Evolutionary conservation across 345 rosid species (phyloP).

Genomic region (Diplotaxis tenuifolia): DNA sequence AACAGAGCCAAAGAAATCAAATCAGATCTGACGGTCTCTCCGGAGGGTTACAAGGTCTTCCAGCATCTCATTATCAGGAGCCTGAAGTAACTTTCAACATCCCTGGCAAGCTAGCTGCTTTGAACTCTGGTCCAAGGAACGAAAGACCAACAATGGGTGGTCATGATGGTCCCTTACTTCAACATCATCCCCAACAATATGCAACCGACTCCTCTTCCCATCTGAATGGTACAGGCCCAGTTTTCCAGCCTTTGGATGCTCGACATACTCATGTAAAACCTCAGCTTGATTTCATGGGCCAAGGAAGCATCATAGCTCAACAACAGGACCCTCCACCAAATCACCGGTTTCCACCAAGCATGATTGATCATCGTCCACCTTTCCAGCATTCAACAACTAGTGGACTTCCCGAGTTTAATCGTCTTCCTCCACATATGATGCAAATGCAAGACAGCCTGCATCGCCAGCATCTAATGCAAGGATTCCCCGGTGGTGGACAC

Average conservation of each 20-base stretch:
- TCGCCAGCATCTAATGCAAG: constrained; percentile 52
- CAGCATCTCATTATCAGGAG: constrained; percentile 52
- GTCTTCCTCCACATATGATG: constrained; percentile 60
- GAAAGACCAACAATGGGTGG: constrained; percentile 49
- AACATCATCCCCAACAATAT: constrained; percentile 48
- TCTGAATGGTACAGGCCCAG: constrained; percentile 53
- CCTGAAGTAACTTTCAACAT: constrained; percentile 45
- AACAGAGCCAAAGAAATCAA: constrained; percentile 38
- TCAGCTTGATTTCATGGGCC: constrained; percentile 56
- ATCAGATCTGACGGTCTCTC: constrained; percentile 49
- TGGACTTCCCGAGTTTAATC: constrained; percentile 60
- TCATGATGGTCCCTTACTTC: constrained; percentile 53
- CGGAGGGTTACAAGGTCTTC: constrained; percentile 43
- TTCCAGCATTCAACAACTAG: constrained; percentile 50
- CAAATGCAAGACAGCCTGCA: constrained; percentile 58
- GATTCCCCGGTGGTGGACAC: constrained; percentile 52
- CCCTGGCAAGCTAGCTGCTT: constrained; percentile 59
- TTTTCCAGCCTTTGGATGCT: constrained; percentile 56
- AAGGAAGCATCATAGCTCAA: constrained; percentile 45
- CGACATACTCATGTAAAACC: constrained; percentile 55
- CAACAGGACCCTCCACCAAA: constrained; percentile 50
- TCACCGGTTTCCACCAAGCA: constrained; percentile 54
- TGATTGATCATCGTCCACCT: constrained; percentile 57
- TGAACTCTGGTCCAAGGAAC: constrained; percentile 54
- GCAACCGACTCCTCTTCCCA: constrained; percentile 50